Percentiles rank a stretch among this genome's conserved stretches.
These are phyloP conservation scores for Fusarium burgessii DNA, from an alignment of 2,329 filamentous ascomycete genomes.

Conservation along the genomic window DNA sequence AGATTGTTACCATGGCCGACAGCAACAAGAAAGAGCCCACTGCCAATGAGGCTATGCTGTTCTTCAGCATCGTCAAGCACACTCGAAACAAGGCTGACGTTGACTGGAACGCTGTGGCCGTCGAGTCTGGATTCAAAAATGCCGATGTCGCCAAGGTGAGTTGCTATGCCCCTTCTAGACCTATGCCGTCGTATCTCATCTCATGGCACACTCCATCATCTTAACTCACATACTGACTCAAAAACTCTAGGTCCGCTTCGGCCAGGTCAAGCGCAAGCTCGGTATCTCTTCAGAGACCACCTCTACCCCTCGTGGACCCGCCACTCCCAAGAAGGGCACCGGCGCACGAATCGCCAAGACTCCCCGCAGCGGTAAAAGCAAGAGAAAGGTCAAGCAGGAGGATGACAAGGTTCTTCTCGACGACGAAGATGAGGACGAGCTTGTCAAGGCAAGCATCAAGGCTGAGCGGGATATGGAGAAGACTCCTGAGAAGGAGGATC, in stretches of 20 bases:
- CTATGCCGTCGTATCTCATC: not conserved
- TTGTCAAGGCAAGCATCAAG: conserved; percentile 29
- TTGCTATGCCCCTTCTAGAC: not conserved
- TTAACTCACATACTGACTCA: conserved; percentile 2
- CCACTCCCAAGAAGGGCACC: conserved; percentile 42
- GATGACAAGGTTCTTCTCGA: conserved; percentile 13
- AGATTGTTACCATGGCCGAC: conserved; percentile 47
- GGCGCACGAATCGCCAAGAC: conserved; percentile 50
- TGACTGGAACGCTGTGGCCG: conserved; percentile 62
- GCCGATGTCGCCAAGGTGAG: conserved; percentile 59
- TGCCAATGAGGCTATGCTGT: conserved; percentile 57
- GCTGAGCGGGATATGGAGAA: conserved; percentile 38
- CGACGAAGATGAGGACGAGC: conserved; percentile 34
- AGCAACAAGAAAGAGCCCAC: conserved; percentile 53
- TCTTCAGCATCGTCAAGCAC: conserved; percentile 59
- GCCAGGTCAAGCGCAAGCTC: conserved; percentile 63
- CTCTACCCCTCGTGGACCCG: conserved; percentile 12
- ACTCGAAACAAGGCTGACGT: conserved; percentile 58
- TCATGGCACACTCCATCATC: not conserved
- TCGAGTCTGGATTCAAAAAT: conserved; percentile 58
- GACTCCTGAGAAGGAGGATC: conserved; percentile 32
- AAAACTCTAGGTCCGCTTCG: conserved; percentile 57
- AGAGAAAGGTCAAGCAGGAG: conserved; percentile 43
- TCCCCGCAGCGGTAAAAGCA: conserved; percentile 40
- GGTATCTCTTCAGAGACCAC: conserved; percentile 51